These are phyloP conservation scores for Aureobasidium subglaciale DNA, from an alignment of 2,329 filamentous ascomycete genomes.

Conservation along the genomic window DNA sequence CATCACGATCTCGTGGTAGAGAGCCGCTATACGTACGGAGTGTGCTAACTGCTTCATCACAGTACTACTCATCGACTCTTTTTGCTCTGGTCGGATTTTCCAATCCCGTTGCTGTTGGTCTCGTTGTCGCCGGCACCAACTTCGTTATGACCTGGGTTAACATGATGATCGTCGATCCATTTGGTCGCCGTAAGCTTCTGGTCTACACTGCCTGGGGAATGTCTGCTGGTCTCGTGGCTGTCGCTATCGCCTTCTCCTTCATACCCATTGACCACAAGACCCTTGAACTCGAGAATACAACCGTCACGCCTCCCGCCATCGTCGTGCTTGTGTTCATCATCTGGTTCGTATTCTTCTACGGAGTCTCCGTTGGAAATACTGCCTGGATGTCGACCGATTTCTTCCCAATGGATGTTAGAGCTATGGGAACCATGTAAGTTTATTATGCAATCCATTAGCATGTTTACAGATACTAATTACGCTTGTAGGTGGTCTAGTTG, in stretches of 20 bases:
- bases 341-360: conserved; percentile 31
- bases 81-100: conserved; percentile 62
- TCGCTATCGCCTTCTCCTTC: conserved; percentile 65
- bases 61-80: conserved; percentile 25
- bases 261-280: conserved; percentile 44
- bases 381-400: conserved; percentile 33
- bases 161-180: conserved; percentile 67
- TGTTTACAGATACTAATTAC: too few species aligned
- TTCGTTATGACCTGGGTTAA: conserved; percentile 72
- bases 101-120: conserved; percentile 70
- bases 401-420: conserved; percentile 32
- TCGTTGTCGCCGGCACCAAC: conserved; percentile 76
- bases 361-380: conserved; percentile 25
- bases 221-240: conserved; percentile 61
- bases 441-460: too few species aligned
- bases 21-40: too few species aligned
- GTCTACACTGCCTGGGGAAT: conserved; percentile 49
- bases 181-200: conserved; percentile 70
- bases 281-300: conserved; percentile 26
- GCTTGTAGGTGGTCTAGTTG: conserved; percentile 28
- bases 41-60: too few species aligned
- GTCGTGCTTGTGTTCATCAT: conserved; percentile 33
- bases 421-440: conserved; percentile 30
- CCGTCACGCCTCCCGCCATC: conserved; percentile 29
- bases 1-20: too few species aligned